phyloP scores from a whole-genome alignment of 768 basidiomycete genomes.

The Fomitopsis pulvina region DNA sequence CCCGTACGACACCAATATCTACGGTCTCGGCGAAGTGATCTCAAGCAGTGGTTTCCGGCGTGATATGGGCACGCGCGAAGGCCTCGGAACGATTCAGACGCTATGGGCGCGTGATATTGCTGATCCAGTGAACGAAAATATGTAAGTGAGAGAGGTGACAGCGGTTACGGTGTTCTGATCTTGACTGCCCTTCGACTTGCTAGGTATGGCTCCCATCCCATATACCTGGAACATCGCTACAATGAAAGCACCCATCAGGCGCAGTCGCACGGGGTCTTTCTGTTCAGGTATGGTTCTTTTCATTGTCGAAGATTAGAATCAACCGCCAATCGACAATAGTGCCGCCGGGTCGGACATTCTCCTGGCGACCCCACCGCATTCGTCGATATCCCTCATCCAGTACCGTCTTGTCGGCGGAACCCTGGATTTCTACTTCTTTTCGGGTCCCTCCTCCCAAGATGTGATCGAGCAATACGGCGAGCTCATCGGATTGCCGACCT shows the following conservation, averaged over 20 bases:
- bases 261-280: constrained; percentile 69
- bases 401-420: constrained; percentile 73
- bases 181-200: background rate
- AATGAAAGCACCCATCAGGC: constrained; percentile 42
- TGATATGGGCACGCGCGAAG: constrained; percentile 44
- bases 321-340: constrained; percentile 25
- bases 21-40: constrained; percentile 71
- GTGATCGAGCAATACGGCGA: constrained; percentile 69
- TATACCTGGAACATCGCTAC: constrained; percentile 73
- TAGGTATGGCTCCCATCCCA: constrained; percentile 67
- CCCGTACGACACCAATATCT: constrained; percentile 63
- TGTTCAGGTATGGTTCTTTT: constrained; percentile 44
- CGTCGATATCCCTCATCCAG: constrained; percentile 55
- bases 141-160: constrained; percentile 34
- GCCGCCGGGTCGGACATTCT: constrained; percentile 67
- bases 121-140: constrained; percentile 61
- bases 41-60: constrained; percentile 64
- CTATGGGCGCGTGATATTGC: constrained; percentile 58
- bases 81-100: constrained; percentile 53
- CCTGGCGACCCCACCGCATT: constrained; percentile 49
- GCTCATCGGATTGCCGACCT: constrained; percentile 60
- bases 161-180: background rate
- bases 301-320: background rate
- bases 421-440: constrained; percentile 74
- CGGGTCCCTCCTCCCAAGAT: constrained; percentile 38